A percentile compares a stretch with the other conserved stretches of the same genome.
These are phyloP conservation scores for Typha latifolia DNA, from an alignment of 176 grass and related monocot genomes.

Conservation along the genomic window DNA sequence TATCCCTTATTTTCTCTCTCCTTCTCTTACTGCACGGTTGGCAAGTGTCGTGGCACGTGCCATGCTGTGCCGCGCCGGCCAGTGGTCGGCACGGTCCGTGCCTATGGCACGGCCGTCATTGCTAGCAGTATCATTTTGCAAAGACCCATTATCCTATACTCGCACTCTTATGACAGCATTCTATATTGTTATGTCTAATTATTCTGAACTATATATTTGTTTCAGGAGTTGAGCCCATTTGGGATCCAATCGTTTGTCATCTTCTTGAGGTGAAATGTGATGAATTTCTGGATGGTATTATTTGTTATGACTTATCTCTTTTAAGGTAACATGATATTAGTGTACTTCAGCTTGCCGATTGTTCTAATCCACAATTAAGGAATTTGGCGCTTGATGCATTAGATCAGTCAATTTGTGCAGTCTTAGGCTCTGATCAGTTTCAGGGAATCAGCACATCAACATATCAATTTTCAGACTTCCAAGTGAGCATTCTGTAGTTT, in stretches of 20 bases:
- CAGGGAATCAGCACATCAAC: constrained; percentile 43
- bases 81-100: no score
- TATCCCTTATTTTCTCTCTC: no score
- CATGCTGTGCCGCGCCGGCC: no score
- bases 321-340: constrained; percentile 17
- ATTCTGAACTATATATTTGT: not conserved
- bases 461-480: constrained; percentile 33
- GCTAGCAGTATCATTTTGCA: not conserved
- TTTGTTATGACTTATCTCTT: not conserved
- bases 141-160: not conserved
- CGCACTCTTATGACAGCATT: not conserved
- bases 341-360: constrained; percentile 59
- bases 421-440: constrained; percentile 86
- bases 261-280: constrained; percentile 64
- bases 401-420: constrained; percentile 91
- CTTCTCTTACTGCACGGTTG: no score
- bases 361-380: constrained; percentile 66
- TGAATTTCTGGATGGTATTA: constrained; percentile 17
- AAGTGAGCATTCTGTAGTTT: constrained; percentile 25
- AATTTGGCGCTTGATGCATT: constrained; percentile 86
- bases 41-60: no score
- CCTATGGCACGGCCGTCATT: no score
- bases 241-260: constrained; percentile 87
- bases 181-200: not conserved
- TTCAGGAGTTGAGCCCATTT: constrained; percentile 84